Base-by-base conservation (phyloP, 1,139 yeast genomes). In the Zygoascus meyerae region DNA sequence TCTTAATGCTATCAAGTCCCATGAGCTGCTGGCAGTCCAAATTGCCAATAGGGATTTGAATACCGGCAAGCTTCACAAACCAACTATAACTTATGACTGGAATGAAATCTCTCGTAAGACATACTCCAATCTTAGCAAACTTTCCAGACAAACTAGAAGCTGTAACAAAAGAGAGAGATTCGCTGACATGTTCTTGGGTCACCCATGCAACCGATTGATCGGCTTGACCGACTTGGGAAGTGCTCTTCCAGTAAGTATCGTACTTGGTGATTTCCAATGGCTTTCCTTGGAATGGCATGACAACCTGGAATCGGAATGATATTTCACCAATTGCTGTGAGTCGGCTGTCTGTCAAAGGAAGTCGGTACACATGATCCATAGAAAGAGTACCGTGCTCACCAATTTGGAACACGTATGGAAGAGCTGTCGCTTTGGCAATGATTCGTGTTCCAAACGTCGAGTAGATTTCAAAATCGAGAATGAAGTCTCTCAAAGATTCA, bases 241-340 rank as follows among this genome's bases (percentile, higher is more conserved):
- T 85, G 1, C 95, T 82, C 66, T 90, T 92, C 98, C 98, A 92
- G 66, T 92, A 92, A 0, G 97, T 90, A 60, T 90, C 97, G 62
- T 86, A 90, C 67, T 89, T 86, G 5, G 95, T 82, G 37, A 95
- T 86, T 64, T 90, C 97, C 48, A 92, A 70, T 8, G 95, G 83
- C 11, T 73, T 74, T 3, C 97, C 97, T 3, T 83, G 74, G 64
- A 83, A 92, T n/a, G 98, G 97, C 62, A 81, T 81, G 47, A 92
- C 86, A 6, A 92, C 78, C 58, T 87, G 94, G 67, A 81, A 89
- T 52, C 79, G 78, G 65, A 90, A 84, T 33, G 75, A 75, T 36
- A 92, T 67, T 50, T 83, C 86, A 11, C 98, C 98, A 49, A 90
- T 83, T 47, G 85, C 81, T 58, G 86, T 79, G 56, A 92, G 70